phyloP scores from a whole-genome alignment of 2,329 filamentous ascomycete genomes.

The Apiospora kogelbergensis region DNA sequence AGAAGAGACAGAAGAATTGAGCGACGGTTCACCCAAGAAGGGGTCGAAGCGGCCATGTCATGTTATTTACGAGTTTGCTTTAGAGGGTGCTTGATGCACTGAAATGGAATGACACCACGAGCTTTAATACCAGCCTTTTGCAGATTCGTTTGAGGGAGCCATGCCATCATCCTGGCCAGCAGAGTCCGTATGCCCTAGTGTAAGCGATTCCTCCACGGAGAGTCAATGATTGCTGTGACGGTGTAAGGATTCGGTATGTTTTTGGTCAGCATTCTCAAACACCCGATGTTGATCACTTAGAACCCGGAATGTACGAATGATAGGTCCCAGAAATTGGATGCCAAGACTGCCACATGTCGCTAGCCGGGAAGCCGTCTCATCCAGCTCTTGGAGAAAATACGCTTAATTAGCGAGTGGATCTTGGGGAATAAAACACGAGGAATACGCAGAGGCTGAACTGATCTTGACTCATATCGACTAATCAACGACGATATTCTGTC shows the following conservation, averaged over 20 bases:
- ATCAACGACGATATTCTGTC: background rate
- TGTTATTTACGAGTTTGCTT: background rate
- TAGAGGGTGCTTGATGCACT: slow-evolving; percentile 4
- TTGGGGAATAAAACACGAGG: background rate
- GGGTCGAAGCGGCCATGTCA: background rate
- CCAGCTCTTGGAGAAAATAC: background rate
- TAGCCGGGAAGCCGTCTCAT: background rate
- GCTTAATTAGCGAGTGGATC: background rate
- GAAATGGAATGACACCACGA: background rate
- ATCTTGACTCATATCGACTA: background rate
- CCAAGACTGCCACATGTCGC: background rate
- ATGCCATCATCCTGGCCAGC: background rate
- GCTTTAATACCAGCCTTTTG: background rate
- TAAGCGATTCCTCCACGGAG: too few species aligned
- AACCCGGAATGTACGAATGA: background rate
- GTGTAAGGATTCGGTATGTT: background rate
- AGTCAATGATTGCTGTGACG: background rate
- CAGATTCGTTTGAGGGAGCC: too few species aligned
- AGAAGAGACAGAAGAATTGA: background rate
- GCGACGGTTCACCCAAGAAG: background rate
- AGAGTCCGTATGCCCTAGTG: background rate
- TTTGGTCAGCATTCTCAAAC: background rate
- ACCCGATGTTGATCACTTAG: background rate
- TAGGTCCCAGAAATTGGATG: background rate
- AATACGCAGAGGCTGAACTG: background rate